Conservation (phyloP, 257 asterid species). For the Scutellaria baicalensis region DNA sequence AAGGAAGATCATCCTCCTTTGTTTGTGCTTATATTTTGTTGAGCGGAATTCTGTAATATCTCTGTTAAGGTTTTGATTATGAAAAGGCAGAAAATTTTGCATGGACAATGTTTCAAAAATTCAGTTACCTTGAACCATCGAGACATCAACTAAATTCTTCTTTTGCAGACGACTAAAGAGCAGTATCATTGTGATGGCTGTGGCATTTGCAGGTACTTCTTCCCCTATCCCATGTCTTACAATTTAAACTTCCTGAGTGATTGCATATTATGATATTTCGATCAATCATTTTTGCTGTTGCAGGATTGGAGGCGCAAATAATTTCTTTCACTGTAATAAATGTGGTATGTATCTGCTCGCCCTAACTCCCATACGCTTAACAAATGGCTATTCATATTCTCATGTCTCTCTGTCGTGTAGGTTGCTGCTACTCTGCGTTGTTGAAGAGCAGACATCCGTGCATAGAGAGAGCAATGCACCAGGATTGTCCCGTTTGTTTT, state of each 20-base stretch:
- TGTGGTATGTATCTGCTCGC: slow-evolving; percentile 37
- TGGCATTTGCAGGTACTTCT: slow-evolving; percentile 81
- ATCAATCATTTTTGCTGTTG: slow-evolving; percentile 7
- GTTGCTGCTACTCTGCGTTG: slow-evolving; percentile 44
- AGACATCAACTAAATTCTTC: background rate
- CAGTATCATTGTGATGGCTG: slow-evolving; percentile 84
- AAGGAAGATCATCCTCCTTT: slow-evolving; percentile 21
- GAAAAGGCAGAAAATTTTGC: background rate
- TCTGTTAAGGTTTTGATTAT: background rate
- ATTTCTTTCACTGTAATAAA: slow-evolving; percentile 63
- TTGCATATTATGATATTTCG: background rate
- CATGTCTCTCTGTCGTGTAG: background rate
- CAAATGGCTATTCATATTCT: background rate
- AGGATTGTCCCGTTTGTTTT: slow-evolving; percentile 86
- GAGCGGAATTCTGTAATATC: background rate
- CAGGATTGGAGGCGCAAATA: slow-evolving; percentile 68
- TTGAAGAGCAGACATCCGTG: slow-evolving; percentile 63
- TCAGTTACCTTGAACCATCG: background rate
- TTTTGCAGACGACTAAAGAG: slow-evolving; percentile 61
- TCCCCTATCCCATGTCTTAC: background rate
- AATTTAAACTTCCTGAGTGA: background rate
- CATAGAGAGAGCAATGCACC: slow-evolving; percentile 92
- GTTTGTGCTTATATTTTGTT: background rate
- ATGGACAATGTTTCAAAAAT: background rate
- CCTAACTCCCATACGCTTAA: background rate